Evolutionary conservation across 2,329 filamentous ascomycete species (phyloP).

Genomic region (Sporothrix pseudoabietina): DNA sequence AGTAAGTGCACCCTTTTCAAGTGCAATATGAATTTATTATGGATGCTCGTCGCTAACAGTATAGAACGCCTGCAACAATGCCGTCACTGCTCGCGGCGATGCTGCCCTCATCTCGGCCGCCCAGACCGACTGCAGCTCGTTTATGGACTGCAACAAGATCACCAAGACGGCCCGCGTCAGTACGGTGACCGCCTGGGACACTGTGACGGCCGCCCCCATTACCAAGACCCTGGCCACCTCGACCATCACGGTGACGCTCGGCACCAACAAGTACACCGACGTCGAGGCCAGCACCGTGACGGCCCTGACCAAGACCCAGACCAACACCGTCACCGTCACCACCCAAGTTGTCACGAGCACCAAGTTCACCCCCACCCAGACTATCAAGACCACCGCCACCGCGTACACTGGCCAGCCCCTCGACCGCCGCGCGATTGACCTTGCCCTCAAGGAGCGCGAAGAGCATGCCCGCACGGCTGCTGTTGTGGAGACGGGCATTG

Average conservation of each 20-base stretch:
- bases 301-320: slow-evolving; percentile 10
- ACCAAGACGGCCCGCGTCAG: neutral
- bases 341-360: neutral
- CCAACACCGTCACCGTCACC: neutral
- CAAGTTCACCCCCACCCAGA: neutral
- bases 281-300: slow-evolving; percentile 8
- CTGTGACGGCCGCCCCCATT: neutral
- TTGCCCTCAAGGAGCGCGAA: neutral
- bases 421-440: slow-evolving; percentile 1
- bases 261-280: neutral
- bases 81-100: slow-evolving; percentile 26
- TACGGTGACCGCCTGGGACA: neutral
- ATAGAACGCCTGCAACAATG: slow-evolving; percentile 32
- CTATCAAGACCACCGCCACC: neutral
- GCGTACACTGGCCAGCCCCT: slow-evolving; percentile 1
- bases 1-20: neutral
- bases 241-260: neutral
- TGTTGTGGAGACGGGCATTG: neutral
- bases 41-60: no score
- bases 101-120: neutral
- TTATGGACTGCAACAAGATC: slow-evolving; percentile 24
- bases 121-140: slow-evolving; percentile 32
- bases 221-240: slow-evolving; percentile 21
- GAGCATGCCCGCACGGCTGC: slow-evolving; percentile 10
- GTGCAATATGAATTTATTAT: no score